Evolutionary conservation across 768 basidiomycete species (phyloP), one percentile per base, ranked within the genome.

Genomic region (Naganishia kalamii): DNA sequence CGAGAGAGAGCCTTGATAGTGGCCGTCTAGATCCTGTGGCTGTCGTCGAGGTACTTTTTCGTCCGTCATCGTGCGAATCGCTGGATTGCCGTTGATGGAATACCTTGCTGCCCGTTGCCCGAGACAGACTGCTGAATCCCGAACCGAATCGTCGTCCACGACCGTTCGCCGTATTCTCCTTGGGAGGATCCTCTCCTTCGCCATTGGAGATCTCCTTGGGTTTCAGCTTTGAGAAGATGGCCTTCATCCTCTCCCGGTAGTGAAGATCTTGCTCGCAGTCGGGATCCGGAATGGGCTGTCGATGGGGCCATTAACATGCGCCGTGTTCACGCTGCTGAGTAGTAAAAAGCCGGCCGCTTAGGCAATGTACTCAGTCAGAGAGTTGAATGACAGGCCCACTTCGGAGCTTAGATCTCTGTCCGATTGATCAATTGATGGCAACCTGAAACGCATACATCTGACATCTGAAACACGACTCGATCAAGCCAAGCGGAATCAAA

Each of bases 401-500:
- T n/a, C n/a, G n/a, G 37, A 40, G 37, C 37, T 17, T 40, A 8
- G 17, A 40, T n/a, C 37, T 40, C 37, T 17, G 17, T 8, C 37
- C 37, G 17, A 44, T 44, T 44, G 19, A 11, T 44, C 13, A 44
- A 40, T 8, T 44, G 43, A 44, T 50, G 54, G 54, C 29, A 48
- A 7, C 5, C 29, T 30, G 43, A 46, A 48, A 44, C 41, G n/a
- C 21, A 35, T 4, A 27, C 12, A 29, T 35, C 25, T 17, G 4
- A 10, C 17, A 33, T 44, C 43, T 48, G 41, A 44, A 60, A 60
- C 43, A 46, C 29, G 12, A 41, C 25, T 77, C 77, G 32, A 72
- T 29, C 32, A 61, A 66, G 43, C 25, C 5, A 44, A 46, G 25
- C 50, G 52, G 43, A 50, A 23, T 19, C 60, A 66, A 21, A 68